phyloP scores from a whole-genome alignment of 495 filamentous ascomycete species.

The Trichoderma gamsii region DNA sequence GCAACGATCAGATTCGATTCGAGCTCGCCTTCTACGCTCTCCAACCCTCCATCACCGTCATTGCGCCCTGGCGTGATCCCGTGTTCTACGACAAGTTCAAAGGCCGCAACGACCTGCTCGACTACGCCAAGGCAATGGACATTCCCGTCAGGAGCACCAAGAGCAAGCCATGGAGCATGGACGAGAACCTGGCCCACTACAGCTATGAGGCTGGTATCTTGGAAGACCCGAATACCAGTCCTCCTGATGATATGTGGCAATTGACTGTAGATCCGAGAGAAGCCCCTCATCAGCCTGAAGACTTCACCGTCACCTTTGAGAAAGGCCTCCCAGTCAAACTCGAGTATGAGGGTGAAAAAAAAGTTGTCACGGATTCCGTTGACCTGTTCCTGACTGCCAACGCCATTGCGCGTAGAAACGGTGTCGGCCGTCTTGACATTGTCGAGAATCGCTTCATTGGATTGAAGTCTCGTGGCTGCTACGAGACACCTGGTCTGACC shows the following conservation, averaged over 20 bases:
- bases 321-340: conserved; percentile 73
- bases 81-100: conserved; percentile 78
- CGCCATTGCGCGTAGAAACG: conserved; percentile 66
- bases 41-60: conserved; percentile 75
- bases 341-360: not conserved
- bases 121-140: conserved; percentile 69
- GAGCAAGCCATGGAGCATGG: conserved; percentile 78
- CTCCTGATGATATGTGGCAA: conserved; percentile 82
- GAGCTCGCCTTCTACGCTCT: conserved; percentile 42
- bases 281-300: conserved; percentile 68
- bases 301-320: conserved; percentile 76
- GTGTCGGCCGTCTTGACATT: conserved; percentile 86
- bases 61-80: conserved; percentile 83
- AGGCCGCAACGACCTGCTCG: conserved; percentile 81
- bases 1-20: conserved; percentile 15
- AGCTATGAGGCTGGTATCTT: conserved; percentile 80
- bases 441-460: conserved; percentile 86
- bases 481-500: conserved; percentile 71
- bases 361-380: conserved; percentile 61
- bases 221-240: conserved; percentile 57
- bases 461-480: conserved; percentile 79
- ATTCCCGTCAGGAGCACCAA: conserved; percentile 82
- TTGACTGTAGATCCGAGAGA: conserved; percentile 66
- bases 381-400: conserved; percentile 77
- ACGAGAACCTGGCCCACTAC: conserved; percentile 90